A percentile compares a stretch with the other conserved stretches of the same genome.
Conservation (phyloP, 306 rosid genomes). For the Trichosanthes cucumerina region DNA sequence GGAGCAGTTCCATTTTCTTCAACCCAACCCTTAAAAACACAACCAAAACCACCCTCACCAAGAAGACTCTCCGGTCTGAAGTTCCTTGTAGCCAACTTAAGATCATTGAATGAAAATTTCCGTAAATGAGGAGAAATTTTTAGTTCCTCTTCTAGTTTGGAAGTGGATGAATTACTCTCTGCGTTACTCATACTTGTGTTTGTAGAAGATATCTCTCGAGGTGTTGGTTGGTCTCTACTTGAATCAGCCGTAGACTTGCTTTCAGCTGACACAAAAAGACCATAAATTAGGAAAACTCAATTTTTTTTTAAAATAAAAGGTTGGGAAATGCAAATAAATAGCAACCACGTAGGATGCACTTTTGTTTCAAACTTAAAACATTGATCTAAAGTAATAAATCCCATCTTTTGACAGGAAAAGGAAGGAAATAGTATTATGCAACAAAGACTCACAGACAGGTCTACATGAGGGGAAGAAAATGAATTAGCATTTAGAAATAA, state of each 20-base stretch:
- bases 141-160: constrained; percentile 87
- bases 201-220: constrained; percentile 57
- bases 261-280: constrained; percentile 31
- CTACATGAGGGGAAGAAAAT: neutral
- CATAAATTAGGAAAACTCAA: neutral
- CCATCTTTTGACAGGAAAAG: neutral
- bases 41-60: constrained; percentile 99
- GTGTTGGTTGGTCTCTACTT: constrained; percentile 68
- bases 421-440: neutral
- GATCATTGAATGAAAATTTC: constrained; percentile 78
- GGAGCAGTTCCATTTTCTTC: constrained; percentile 99
- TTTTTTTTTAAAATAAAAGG: neutral
- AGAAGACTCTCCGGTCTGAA: constrained; percentile 98
- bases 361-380: constrained; percentile 1
- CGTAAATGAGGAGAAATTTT: constrained; percentile 85
- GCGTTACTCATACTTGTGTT: constrained; percentile 81
- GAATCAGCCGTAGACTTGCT: constrained; percentile 64
- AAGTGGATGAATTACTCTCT: constrained; percentile 82
- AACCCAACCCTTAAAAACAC: constrained; percentile 97
- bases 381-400: neutral
- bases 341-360: neutral
- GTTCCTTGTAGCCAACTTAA: constrained; percentile 88
- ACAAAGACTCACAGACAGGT: neutral
- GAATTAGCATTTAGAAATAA: neutral
- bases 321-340: neutral